Conservation (phyloP, 2,329 filamentous ascomycete genomes). For the Pseudogymnoascus sp. region DNA sequence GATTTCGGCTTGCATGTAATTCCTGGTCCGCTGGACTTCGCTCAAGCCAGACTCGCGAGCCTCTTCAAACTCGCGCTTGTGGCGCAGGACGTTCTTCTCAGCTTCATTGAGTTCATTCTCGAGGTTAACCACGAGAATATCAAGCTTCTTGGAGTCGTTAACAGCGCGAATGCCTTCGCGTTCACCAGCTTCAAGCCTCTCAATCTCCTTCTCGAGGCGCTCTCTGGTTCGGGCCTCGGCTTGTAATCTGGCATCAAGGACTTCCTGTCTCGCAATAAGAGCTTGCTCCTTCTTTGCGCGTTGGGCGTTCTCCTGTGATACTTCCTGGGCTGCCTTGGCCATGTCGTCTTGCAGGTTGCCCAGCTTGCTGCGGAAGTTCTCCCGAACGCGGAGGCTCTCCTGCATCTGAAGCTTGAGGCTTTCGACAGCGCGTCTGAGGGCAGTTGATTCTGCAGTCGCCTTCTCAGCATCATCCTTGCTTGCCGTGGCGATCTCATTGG, state of each 20-base stretch:
- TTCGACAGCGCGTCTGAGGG: slow-evolving; percentile 65
- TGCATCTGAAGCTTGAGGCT: slow-evolving; percentile 71
- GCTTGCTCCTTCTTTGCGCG: slow-evolving; percentile 75
- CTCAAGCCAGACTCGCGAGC: slow-evolving; percentile 69
- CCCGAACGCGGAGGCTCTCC: slow-evolving; percentile 76
- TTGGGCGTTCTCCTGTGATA: slow-evolving; percentile 72
- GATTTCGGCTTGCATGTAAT: slow-evolving; percentile 71
- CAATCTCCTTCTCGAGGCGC: slow-evolving; percentile 58
- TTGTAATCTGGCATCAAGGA: slow-evolving; percentile 68
- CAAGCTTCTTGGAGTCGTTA: slow-evolving; percentile 54
- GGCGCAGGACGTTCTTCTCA: slow-evolving; percentile 12
- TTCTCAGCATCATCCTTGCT: slow-evolving; percentile 52
- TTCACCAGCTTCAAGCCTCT: slow-evolving; percentile 56
- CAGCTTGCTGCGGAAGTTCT: slow-evolving; percentile 77
- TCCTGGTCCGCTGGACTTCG: slow-evolving; percentile 74
- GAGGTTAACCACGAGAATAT: slow-evolving; percentile 47
- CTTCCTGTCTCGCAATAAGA: slow-evolving; percentile 69
- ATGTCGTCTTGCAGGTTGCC: slow-evolving; percentile 83
- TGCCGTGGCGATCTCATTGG: slow-evolving; percentile 56
- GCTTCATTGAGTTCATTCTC: slow-evolving; percentile 64
- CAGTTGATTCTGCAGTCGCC: slow-evolving; percentile 56
- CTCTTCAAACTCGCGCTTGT: slow-evolving; percentile 62
- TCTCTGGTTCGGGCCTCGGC: slow-evolving; percentile 65
- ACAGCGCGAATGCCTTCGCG: slow-evolving; percentile 58
- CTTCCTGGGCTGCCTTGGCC: slow-evolving; percentile 66